Base-by-base conservation (phyloP, 2,329 filamentous ascomycete genomes). In the Alternaria sp. region DNA sequence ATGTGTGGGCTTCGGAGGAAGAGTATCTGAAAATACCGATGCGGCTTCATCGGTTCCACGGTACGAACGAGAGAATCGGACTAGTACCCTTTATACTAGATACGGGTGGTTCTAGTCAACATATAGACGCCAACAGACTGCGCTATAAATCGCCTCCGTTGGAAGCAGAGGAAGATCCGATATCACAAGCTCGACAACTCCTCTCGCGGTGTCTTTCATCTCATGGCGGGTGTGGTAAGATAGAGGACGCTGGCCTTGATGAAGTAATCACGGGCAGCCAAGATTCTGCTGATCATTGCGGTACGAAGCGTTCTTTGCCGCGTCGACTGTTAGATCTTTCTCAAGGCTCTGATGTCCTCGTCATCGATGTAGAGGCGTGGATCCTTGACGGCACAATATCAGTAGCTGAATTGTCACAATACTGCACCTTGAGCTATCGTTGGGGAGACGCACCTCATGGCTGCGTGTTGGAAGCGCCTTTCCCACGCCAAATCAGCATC, bases 391-490 rank as follows among this genome's bases (percentile, higher is more conserved):
- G 26, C 13, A 15, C 8, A 3, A 2, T 15, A 15, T 47, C 45
- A 11, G 13, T 26, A 47, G 23, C 19, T 5, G 43, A 7, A 45
- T 6, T 47, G 6, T 49, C 54, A 9, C 44, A 28, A 17, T 56
- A 56, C 21, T 56, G 53, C 23, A 47, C 53, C 17, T n/a, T 56
- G 13, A 56, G 53, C 43, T 56, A 47, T 56, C 53, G 53, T 12
- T 47, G 53, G 53, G 25, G 53, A 17, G 17, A n/a, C 12, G n/a
- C 40, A 10, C 13, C 25, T 30, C 53, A 56, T 13, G 15, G 23
- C 15, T 56, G 53, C 43, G 32, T 56, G 0, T 15, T 56, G 17
- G 10, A 11, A 17, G 32, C 21, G 12, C 32, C 55, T 3, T 58
- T 50, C 26, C 2, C 30, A 28, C 13, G 55, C 11, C n/a, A 30